Percentiles rank a stretch among this genome's conserved stretches.
Conservation (phyloP, 1,284 basidiomycete genomes). For the Wallemia ichthyophaga region DNA sequence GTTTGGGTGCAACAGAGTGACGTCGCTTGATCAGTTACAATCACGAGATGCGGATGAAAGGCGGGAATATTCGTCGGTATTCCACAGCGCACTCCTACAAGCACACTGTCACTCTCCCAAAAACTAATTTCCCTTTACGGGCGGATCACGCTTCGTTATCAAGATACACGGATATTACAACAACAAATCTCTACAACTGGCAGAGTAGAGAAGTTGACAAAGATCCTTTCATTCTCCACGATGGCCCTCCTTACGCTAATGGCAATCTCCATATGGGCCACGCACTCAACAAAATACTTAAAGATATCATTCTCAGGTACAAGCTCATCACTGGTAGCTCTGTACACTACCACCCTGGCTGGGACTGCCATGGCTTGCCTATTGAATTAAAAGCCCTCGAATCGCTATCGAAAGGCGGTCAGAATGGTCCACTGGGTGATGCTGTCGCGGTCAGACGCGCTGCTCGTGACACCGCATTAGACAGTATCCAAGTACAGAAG, state of each 20-base stretch:
- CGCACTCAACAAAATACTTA: slow-evolving; percentile 84
- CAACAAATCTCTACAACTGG: slow-evolving; percentile 49
- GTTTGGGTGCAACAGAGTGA: too few relatives aligned
- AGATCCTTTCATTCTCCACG: slow-evolving; percentile 51
- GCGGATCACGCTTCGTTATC: slow-evolving; percentile 35
- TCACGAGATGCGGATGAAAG: not conserved
- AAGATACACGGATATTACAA: slow-evolving; percentile 30
- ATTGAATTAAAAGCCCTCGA: slow-evolving; percentile 78
- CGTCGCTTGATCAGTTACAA: not conserved
- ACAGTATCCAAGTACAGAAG: slow-evolving; percentile 47
- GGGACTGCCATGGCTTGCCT: slow-evolving; percentile 95
- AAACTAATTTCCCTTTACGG: slow-evolving; percentile 49
- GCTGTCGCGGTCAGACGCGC: slow-evolving; percentile 35
- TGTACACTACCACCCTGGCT: slow-evolving; percentile 77
- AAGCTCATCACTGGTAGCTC: slow-evolving; percentile 45
- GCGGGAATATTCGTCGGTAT: too few relatives aligned
- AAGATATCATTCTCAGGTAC: slow-evolving; percentile 83
- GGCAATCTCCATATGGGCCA: slow-evolving; percentile 90
- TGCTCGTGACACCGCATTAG: slow-evolving; percentile 40
- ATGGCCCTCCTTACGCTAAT: slow-evolving; percentile 95
- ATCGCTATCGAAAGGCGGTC: slow-evolving; percentile 29
- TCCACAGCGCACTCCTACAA: too few relatives aligned
- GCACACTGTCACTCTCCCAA: slow-evolving; percentile 54
- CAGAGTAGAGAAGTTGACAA: slow-evolving; percentile 21
- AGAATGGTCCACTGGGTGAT: slow-evolving; percentile 17